Base-by-base conservation (phyloP, 176 grass and related monocot genomes). In the Saccharum officinarum region DNA sequence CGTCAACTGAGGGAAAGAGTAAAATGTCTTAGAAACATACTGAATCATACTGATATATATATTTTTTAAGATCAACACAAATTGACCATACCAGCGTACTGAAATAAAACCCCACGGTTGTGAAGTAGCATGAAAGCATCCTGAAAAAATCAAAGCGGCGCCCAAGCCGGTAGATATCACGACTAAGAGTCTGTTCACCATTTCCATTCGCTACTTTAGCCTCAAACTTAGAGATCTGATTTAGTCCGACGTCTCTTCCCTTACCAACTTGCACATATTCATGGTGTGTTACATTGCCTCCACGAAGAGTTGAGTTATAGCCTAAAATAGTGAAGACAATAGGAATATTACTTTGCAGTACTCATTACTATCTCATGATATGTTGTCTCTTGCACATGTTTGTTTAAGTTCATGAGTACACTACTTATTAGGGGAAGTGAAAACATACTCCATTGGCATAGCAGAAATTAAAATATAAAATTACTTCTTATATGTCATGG, bases 241-340 rank as follows among this genome's bases (percentile, higher is more conserved):
- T 97, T 77, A 97, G 83, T 63, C 95, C 92, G 2, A 97, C 95
- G 80, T 97, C 95, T 91, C 92, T 90, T 44, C 95, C 95, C 80
- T 97, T 97, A 59, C 95, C 95, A 90, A 97, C 95, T 89, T 97
- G 95, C 67, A 97, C 26, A 80, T 97, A 97, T 78, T 97, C 95
- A 37, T 97, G 92, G 76, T 97, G 91, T 86, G 95, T 97, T 83
- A 97, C 61, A 93, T 86, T 97, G 42, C 95, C 95, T 66, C 88
- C 86, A 86, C 95, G 92, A 70, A 97, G 95, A 73, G 90, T 97
- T 64, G 95, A 97, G 63, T 97, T 97, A 67, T 90, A 93, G 13
- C 95, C 92, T 97, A 68, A 67, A 80, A 83, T 47, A 80, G 66
- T 42, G 23, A 89, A 81, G 76, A 57, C 10, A 52, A 54, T 13